Evolutionary conservation across 73 alveolate genomes (phyloP), one percentile per base, ranked within the genome.

Genomic region (Breviolum minutum): DNA sequence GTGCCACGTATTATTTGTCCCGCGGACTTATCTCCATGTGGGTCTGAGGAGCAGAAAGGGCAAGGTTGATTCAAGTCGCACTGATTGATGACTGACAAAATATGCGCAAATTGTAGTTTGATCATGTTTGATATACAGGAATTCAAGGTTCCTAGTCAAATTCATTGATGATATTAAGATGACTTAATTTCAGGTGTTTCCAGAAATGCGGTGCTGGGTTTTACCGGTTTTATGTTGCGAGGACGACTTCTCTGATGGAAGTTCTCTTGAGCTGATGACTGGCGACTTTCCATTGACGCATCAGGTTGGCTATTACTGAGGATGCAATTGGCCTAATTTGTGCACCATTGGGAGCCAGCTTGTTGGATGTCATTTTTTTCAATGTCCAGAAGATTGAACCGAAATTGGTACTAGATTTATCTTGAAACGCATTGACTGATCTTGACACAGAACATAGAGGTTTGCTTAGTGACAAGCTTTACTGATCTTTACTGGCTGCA

Each of bases 1-100:
- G 93, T 84, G 93, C 93, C 93, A n/a, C 93, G 93, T n/a, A 84
- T 84, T 26, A 84, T 84, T 61, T 84, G 93, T 74, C 93, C 93
- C n/a, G 73, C 93, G 61, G 93, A 84, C 62, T 26, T 54, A 48
- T 84, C 93, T 54, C 93, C 93, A 12, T 81, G 90, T 29, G n/a
- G 93, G 26, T 84, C 93, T 11, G 93, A 84, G 93, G 93, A 84
- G 77, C 4, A 77, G 66, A 84, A 61, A 48, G 66, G 26, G 62
- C 69, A 48, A 40, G 68, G 90, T 17, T 20, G 24, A 11, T 2
- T 29, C 40, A 73, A 48, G 48, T 19, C 54, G 54, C 54, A 40
- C n/a, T n/a, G n/a, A n/a, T n/a, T n/a, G n/a, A n/a, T n/a, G n/a
- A n/a, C n/a, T n/a, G n/a, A n/a, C n/a, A n/a, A n/a, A n/a, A n/a